phyloP scores from a whole-genome alignment of 208 protist genomes.

The Acanthamoeba lenticulata region DNA sequence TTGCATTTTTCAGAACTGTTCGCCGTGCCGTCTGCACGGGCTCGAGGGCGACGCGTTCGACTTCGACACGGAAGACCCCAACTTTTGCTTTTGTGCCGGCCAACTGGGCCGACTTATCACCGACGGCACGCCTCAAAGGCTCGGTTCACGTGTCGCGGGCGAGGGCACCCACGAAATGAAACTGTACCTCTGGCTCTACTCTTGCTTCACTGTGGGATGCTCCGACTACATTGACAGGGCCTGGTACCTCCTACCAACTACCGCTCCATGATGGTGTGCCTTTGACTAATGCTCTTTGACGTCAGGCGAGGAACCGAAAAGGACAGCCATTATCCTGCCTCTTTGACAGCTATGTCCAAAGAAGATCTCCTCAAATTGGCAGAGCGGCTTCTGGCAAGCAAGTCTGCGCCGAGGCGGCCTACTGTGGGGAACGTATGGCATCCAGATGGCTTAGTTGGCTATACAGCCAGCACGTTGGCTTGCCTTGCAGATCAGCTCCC shows the following conservation, averaged over 20 bases:
- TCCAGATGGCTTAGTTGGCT: not conserved
- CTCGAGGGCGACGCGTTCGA: too few species aligned
- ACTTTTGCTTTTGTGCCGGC: too few species aligned
- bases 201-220: not conserved
- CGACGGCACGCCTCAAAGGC: too few species aligned
- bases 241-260: not conserved
- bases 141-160: too few species aligned
- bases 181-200: conserved; percentile 6
- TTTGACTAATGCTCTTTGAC: not conserved
- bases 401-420: not conserved
- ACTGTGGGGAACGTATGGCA: not conserved
- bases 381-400: not conserved
- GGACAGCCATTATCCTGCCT: not conserved
- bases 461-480: not conserved
- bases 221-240: not conserved
- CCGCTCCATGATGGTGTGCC: not conserved
- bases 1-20: too few species aligned
- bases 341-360: too few species aligned
- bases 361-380: not conserved
- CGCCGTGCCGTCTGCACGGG: too few species aligned
- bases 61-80: too few species aligned
- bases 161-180: not conserved
- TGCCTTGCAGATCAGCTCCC: not conserved
- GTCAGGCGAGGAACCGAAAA: not conserved
- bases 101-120: too few species aligned